These are phyloP conservation scores for Tuctoria greenei DNA, from an alignment of 176 grass and related monocot genomes.

Conservation along the genomic window DNA sequence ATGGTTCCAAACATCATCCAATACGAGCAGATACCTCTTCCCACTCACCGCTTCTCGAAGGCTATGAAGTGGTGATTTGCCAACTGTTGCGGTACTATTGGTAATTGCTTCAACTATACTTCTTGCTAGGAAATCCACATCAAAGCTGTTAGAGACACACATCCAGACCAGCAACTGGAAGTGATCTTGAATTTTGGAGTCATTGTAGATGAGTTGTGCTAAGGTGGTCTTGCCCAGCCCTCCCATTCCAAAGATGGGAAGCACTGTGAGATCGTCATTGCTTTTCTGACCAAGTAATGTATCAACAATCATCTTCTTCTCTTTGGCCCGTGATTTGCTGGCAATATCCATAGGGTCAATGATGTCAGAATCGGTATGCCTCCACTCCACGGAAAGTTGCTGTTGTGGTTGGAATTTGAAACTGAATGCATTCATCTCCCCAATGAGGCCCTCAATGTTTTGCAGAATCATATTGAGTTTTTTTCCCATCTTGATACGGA, in stretches of 20 bases:
- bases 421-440: slow-evolving; percentile 12
- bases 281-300: no score
- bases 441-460: not conserved
- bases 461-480: slow-evolving; percentile 19
- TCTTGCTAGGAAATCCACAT: slow-evolving; percentile 10
- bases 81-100: no score
- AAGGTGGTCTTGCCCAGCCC: slow-evolving; percentile 41
- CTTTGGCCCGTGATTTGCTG: slow-evolving; percentile 4
- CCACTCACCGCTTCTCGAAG: no score
- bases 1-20: slow-evolving; percentile 50
- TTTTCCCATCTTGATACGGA: slow-evolving; percentile 13
- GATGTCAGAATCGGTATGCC: slow-evolving; percentile 15
- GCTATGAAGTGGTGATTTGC: no score
- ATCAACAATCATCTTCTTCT: slow-evolving; percentile 34
- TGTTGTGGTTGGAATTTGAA: not conserved
- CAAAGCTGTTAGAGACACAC: slow-evolving; percentile 32
- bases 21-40: slow-evolving; percentile 32
- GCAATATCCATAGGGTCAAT: slow-evolving; percentile 7
- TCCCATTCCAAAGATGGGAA: slow-evolving; percentile 41
- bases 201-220: slow-evolving; percentile 37
- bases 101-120: no score
- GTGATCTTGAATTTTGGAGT: slow-evolving; percentile 19
- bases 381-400: not conserved
- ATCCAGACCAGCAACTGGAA: slow-evolving; percentile 29
- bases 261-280: not conserved